These are phyloP conservation scores for Corrigiola litoralis DNA, from an alignment of 179 eudicot species.

Conservation along the genomic window DNA sequence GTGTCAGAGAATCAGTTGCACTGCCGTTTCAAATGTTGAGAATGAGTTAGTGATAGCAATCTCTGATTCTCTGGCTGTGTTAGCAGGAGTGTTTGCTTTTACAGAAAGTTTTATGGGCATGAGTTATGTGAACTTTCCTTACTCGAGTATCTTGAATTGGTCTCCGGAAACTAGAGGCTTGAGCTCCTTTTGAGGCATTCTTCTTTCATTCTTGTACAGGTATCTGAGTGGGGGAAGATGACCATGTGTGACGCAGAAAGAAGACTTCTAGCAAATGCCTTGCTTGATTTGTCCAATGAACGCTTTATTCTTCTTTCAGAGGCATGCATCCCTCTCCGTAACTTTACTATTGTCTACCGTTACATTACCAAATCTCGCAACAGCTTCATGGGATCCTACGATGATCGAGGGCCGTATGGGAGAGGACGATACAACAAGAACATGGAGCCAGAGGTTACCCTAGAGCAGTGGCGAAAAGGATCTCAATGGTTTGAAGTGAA, in stretches of 20 bases:
- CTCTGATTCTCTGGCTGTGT: too few relatives aligned
- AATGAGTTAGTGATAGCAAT: too few relatives aligned
- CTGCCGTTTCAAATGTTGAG: not conserved
- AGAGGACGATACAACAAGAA: conserved; percentile 33
- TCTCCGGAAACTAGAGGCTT: not conserved
- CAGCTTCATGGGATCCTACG: conserved; percentile 45
- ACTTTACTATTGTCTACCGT: conserved; percentile 36
- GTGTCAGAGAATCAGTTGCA: not conserved
- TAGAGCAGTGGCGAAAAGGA: conserved; percentile 47
- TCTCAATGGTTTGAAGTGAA: conserved; percentile 47
- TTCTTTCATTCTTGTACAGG: conserved; percentile 11
- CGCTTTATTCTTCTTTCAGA: conserved; percentile 44
- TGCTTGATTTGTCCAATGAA: conserved; percentile 43
- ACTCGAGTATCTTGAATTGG: not conserved
- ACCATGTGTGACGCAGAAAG: conserved; percentile 54
- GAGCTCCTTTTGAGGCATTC: not conserved
- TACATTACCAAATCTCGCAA: conserved; percentile 36
- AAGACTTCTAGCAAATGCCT: conserved; percentile 43
- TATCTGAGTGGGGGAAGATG: conserved; percentile 43
- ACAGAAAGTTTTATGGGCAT: not conserved
- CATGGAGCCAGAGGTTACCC: conserved; percentile 42
- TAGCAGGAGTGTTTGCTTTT: not conserved
- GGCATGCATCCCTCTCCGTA: conserved; percentile 45
- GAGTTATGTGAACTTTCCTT: too few relatives aligned
- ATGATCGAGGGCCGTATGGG: conserved; percentile 42